Evolutionary conservation across 2,329 filamentous ascomycete genomes (phyloP).

Genomic region (Penicillium expansum): DNA sequence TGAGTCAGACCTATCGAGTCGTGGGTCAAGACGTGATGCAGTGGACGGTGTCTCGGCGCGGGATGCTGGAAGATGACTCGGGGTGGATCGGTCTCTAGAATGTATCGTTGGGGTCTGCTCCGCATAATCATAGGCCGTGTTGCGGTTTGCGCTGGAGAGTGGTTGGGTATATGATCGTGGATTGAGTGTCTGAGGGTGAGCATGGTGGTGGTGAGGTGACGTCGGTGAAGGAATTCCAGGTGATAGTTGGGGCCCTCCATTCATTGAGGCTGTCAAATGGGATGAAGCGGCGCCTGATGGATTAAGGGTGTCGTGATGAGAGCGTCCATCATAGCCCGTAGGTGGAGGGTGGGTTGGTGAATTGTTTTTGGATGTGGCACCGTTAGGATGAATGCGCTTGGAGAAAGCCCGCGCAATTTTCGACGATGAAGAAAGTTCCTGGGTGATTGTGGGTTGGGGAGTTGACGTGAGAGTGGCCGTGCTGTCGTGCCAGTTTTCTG

Average conservation of each 20-base stretch:
- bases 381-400: slow-evolving; percentile 67
- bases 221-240: slow-evolving; percentile 50
- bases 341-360: slow-evolving; percentile 70
- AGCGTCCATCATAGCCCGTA: slow-evolving; percentile 65
- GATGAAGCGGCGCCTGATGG: slow-evolving; percentile 67
- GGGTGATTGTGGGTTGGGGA: slow-evolving; percentile 28
- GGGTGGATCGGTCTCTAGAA: slow-evolving; percentile 35
- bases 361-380: slow-evolving; percentile 68
- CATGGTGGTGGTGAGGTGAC: slow-evolving; percentile 41
- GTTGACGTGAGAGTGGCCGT: slow-evolving; percentile 40
- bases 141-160: slow-evolving; percentile 27
- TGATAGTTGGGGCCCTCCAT: slow-evolving; percentile 57
- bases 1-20: slow-evolving; percentile 27
- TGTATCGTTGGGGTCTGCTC: slow-evolving; percentile 35
- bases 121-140: slow-evolving; percentile 36
- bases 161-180: slow-evolving; percentile 45
- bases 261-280: slow-evolving; percentile 65
- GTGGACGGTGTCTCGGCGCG: slow-evolving; percentile 34
- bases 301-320: slow-evolving; percentile 59
- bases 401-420: slow-evolving; percentile 69
- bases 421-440: slow-evolving; percentile 49
- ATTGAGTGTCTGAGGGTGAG: slow-evolving; percentile 43
- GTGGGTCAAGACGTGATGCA: slow-evolving; percentile 14
- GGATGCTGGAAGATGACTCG: slow-evolving; percentile 30
- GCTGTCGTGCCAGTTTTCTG: slow-evolving; percentile 31